These are phyloP conservation scores for Paradendryphiella salina DNA, from an alignment of 2,329 filamentous ascomycete species.

Conservation along the genomic window DNA sequence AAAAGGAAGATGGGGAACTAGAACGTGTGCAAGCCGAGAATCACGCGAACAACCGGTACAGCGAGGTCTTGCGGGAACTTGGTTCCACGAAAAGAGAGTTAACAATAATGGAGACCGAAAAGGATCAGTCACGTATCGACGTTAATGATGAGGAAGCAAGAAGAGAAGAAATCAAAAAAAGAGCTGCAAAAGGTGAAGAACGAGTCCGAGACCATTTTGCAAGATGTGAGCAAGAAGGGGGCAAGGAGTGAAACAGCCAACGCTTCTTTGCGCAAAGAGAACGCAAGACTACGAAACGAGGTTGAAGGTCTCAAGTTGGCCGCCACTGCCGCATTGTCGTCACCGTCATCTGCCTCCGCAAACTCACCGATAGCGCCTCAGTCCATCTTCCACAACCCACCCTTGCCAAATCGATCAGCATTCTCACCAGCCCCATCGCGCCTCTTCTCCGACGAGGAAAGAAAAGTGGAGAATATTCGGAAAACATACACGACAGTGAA, in stretches of 20 bases:
- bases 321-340: not conserved
- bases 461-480: constrained; percentile 25
- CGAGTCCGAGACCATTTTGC: not conserved
- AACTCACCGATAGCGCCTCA: not conserved
- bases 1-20: not conserved
- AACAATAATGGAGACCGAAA: too few relatives aligned
- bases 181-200: too few relatives aligned
- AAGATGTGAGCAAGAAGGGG: not conserved
- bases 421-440: constrained; percentile 7
- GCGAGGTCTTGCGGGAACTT: too few relatives aligned
- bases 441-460: not conserved
- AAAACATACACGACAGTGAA: constrained; percentile 27
- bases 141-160: too few relatives aligned
- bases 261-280: not conserved
- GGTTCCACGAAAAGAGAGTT: too few relatives aligned
- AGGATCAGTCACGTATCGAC: too few relatives aligned
- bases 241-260: not conserved
- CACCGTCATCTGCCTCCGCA: not conserved
- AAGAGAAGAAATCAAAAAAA: too few relatives aligned
- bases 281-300: constrained; percentile 1
- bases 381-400: not conserved
- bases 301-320: constrained; percentile 1
- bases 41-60: too few relatives aligned
- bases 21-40: not conserved
- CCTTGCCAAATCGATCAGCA: not conserved